These are phyloP conservation scores for Suillus lakei DNA, from an alignment of 768 basidiomycete species.

Conservation along the genomic window DNA sequence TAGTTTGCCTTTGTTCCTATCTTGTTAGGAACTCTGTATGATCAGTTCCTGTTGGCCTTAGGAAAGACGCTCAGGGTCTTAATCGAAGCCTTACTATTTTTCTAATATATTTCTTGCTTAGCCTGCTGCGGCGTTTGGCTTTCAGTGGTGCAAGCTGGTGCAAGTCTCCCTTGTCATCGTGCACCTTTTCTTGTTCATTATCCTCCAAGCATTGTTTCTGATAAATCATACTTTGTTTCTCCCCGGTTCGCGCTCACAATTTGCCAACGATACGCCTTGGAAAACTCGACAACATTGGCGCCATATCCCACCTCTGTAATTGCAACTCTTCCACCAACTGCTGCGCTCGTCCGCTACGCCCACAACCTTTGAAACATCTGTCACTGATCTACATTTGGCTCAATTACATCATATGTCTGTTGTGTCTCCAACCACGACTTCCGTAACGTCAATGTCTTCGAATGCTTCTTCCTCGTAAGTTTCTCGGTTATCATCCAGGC, in stretches of 20 bases:
- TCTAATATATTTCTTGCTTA: background rate
- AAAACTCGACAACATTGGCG: slow-evolving; percentile 10
- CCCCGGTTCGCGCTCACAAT: slow-evolving; percentile 7
- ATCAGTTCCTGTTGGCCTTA: background rate
- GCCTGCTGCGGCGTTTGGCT: background rate
- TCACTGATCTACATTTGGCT: slow-evolving; percentile 15
- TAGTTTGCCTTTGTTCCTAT: background rate
- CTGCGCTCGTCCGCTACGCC: slow-evolving; percentile 29
- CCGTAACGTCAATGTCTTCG: slow-evolving; percentile 15
- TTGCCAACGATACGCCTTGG: slow-evolving; percentile 8
- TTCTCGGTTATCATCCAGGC: slow-evolving; percentile 7
- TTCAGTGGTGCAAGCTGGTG: background rate
- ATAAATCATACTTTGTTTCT: slow-evolving; percentile 11
- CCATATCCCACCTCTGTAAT: slow-evolving; percentile 14
- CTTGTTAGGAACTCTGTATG: background rate
- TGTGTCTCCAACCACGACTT: slow-evolving; percentile 5
- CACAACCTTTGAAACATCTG: slow-evolving; percentile 19
- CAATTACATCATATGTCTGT: slow-evolving; percentile 5
- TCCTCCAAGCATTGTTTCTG: slow-evolving; percentile 11
- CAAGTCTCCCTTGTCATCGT: slow-evolving; percentile 10
- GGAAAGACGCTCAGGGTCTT: background rate
- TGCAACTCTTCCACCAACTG: slow-evolving; percentile 24
- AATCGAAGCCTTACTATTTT: background rate
- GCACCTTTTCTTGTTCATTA: slow-evolving; percentile 6
- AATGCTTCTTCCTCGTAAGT: slow-evolving; percentile 29